Conservation (phyloP, 345 rosid species). For the Eutrema yunnanense region DNA sequence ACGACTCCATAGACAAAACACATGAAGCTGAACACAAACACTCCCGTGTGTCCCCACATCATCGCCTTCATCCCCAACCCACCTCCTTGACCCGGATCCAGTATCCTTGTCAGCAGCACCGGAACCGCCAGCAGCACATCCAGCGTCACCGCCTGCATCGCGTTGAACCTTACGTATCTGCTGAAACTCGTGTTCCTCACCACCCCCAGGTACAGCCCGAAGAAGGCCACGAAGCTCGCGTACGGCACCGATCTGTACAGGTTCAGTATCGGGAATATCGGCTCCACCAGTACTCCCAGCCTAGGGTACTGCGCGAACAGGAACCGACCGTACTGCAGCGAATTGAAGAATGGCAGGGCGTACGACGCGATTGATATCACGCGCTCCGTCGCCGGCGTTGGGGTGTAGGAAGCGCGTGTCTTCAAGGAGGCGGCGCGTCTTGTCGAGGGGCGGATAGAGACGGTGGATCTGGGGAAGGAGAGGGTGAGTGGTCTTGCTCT, state of each 20-base stretch:
- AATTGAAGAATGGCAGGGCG: slow-evolving; percentile 82
- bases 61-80: slow-evolving; percentile 54
- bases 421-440: neutral
- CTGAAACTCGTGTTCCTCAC: slow-evolving; percentile 72
- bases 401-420: slow-evolving; percentile 46
- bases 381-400: slow-evolving; percentile 82
- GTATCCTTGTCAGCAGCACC: slow-evolving; percentile 48
- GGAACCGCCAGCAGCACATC: slow-evolving; percentile 85
- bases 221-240: slow-evolving; percentile 86
- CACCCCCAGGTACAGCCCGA: slow-evolving; percentile 73
- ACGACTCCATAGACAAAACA: slow-evolving; percentile 63
- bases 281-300: slow-evolving; percentile 50
- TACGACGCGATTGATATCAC: slow-evolving; percentile 65
- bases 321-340: slow-evolving; percentile 81
- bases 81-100: slow-evolving; percentile 58
- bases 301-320: slow-evolving; percentile 62
- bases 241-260: slow-evolving; percentile 76
- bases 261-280: slow-evolving; percentile 59
- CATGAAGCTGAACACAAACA: slow-evolving; percentile 63
- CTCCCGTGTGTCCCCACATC: slow-evolving; percentile 70
- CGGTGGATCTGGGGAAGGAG: slow-evolving; percentile 12
- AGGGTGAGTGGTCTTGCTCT: slow-evolving; percentile 12
- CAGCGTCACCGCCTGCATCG: slow-evolving; percentile 89
- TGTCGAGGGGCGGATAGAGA: slow-evolving; percentile 3
- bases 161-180: slow-evolving; percentile 66